Percentiles rank a stretch among this genome's conserved stretches.
Evolutionary conservation across 2,329 filamentous ascomycete species (phyloP).

Genomic region (Trichoderma harzianum): DNA sequence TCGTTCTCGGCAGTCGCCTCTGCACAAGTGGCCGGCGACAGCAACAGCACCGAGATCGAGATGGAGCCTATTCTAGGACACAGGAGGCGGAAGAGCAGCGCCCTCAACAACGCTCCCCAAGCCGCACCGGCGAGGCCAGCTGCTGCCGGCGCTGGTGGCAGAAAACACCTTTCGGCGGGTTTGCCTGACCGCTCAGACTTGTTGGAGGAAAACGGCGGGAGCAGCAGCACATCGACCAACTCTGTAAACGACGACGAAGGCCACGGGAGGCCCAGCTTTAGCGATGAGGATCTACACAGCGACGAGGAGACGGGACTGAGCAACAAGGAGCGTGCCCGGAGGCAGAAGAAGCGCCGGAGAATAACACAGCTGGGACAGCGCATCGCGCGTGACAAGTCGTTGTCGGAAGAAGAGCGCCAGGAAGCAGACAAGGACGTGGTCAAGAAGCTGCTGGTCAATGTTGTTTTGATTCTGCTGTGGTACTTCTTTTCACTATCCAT

Average conservation of each 20-base stretch:
- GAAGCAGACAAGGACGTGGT: constrained; percentile 72
- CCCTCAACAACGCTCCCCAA: constrained; percentile 32
- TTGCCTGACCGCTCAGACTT: constrained; percentile 44
- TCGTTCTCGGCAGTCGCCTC: not conserved
- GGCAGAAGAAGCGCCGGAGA: constrained; percentile 62
- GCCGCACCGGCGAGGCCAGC: constrained; percentile 24
- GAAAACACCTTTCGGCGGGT: constrained; percentile 24
- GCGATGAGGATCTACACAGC: constrained; percentile 71
- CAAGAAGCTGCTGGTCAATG: constrained; percentile 68
- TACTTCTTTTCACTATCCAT: constrained; percentile 89
- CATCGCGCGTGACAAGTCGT: constrained; percentile 56
- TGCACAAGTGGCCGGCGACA: constrained; percentile 21
- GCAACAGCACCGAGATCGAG: constrained; percentile 45
- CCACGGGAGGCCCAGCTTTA: constrained; percentile 55
- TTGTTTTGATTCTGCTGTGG: constrained; percentile 81
- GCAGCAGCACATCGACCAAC: constrained; percentile 26
- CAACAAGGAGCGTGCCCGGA: constrained; percentile 65
- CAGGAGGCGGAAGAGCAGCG: constrained; percentile 54
- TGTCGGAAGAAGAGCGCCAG: constrained; percentile 69
- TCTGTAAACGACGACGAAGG: constrained; percentile 33
- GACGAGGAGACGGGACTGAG: constrained; percentile 91
- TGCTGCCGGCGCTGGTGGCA: constrained; percentile 9
- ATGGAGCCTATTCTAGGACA: constrained; percentile 55
- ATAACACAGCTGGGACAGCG: constrained; percentile 69
- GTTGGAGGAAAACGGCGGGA: constrained; percentile 39